Evolutionary conservation across 1,139 yeast genomes (phyloP), one percentile per base, ranked within the genome.

Genomic region (Sugiyamaella xylanicola): DNA sequence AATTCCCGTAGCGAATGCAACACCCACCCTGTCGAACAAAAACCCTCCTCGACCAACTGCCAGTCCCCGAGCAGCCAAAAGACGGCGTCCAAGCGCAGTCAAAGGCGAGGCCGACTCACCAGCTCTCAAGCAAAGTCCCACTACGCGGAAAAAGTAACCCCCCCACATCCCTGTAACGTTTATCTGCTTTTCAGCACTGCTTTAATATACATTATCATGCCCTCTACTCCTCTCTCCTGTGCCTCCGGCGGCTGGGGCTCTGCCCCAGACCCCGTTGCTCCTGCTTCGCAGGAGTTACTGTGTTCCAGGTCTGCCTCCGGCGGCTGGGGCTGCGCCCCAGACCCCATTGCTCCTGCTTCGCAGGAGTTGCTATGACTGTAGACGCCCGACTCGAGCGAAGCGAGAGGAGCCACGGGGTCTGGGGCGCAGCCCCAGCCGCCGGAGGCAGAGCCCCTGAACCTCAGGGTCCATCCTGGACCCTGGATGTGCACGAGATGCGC

Each of bases 1-100:
- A 9, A 48, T 48, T 13, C 51, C 27, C 7, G 27, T 29, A 3
- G 45, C 51, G 9, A 48, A 48, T 25, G 4, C 44, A 3, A 37
- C 44, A 9, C 39, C 51, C 7, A 37, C 51, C n/a, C 3, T 27
- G 5, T n/a, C 50, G 7, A 19, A 36, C 9, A 48, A 48, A 17
- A 37, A 39, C 39, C 51, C 44, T 3, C 51, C 53, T 8, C 49
- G 48, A n/a, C 27, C 58, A 11, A 35, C 43, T 15, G 44, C 57
- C 20, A 56, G 58, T 42, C 64, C 61, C 19, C 56, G 61, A n/a
- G 47, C 51, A 5, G 42, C 54, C 29, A 59, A 58, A 25, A 27
- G 61, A 19, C 54, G 62, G 8, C 41, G 62, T 9, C 55, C 59
- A 1, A 51, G 47, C 20, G 54, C 59, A 17, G 53, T 53, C 13